These are phyloP conservation scores for Auriscalpium vulgare DNA, from an alignment of 768 basidiomycete species.

Conservation along the genomic window DNA sequence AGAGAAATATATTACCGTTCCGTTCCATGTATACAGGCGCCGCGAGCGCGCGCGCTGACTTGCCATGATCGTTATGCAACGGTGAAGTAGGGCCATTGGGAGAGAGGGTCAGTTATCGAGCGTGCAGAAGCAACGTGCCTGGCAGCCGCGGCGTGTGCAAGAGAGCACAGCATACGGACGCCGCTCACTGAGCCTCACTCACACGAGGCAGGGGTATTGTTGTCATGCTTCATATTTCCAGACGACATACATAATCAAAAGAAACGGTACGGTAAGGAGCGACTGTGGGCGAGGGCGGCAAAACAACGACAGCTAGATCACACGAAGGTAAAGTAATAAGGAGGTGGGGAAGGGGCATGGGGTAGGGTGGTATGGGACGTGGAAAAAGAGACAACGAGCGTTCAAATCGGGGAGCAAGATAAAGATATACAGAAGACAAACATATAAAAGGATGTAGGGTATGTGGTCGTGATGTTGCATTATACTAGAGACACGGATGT, in stretches of 20 bases:
- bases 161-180: too few relatives aligned
- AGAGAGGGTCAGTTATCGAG: too few relatives aligned
- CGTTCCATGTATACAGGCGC: conserved; percentile 90
- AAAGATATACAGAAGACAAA: background rate
- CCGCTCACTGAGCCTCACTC: too few relatives aligned
- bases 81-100: too few relatives aligned
- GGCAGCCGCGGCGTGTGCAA: too few relatives aligned
- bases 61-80: too few relatives aligned
- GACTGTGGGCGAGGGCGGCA: background rate
- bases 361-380: background rate
- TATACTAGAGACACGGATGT: conserved; percentile 2
- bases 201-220: background rate
- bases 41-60: too few relatives aligned
- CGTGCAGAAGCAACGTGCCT: too few relatives aligned
- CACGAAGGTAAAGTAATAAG: background rate
- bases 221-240: conserved; percentile 1
- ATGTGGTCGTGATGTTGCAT: conserved; percentile 4
- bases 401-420: background rate
- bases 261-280: background rate
- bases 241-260: background rate
- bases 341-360: background rate
- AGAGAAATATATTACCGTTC: conserved; percentile 51
- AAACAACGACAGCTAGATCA: background rate
- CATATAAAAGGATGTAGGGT: background rate
- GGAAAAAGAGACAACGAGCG: background rate